A percentile compares a stretch with the other conserved stretches of the same genome.
These are phyloP conservation scores for Penicillium aurantiogriseum DNA, from an alignment of 2,329 filamentous ascomycete genomes.

Conservation along the genomic window DNA sequence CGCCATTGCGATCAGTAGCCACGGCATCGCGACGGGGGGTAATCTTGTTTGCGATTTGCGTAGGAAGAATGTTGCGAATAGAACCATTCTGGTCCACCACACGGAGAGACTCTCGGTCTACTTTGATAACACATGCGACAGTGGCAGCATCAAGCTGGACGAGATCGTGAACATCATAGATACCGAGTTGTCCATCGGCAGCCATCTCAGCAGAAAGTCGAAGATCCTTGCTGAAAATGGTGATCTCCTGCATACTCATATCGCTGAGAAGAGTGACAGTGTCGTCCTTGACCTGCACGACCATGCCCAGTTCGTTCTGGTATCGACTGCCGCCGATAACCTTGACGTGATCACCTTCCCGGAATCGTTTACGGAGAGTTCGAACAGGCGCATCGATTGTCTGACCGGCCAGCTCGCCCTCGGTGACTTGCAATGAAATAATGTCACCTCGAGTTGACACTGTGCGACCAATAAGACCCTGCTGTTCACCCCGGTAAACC, in stretches of 20 bases:
- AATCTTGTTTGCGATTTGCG: slow-evolving; percentile 86
- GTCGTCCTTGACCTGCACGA: slow-evolving; percentile 89
- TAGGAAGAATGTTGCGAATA: slow-evolving; percentile 77
- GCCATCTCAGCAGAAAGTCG: slow-evolving; percentile 90
- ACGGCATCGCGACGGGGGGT: slow-evolving; percentile 79
- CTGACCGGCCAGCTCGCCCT: slow-evolving; percentile 78
- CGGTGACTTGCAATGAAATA: slow-evolving; percentile 79
- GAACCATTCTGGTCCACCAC: slow-evolving; percentile 90
- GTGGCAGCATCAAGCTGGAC: slow-evolving; percentile 92
- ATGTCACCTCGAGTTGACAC: slow-evolving; percentile 87
- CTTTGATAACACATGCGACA: slow-evolving; percentile 89
- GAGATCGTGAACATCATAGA: slow-evolving; percentile 88
- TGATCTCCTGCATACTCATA: slow-evolving; percentile 88
- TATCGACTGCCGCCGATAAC: slow-evolving; percentile 95
- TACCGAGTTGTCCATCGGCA: slow-evolving; percentile 75
- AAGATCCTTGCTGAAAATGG: slow-evolving; percentile 95
- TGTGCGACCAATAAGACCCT: slow-evolving; percentile 81
- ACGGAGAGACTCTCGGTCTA: slow-evolving; percentile 87
- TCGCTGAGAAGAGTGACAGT: slow-evolving; percentile 90
- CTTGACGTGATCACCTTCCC: slow-evolving; percentile 94
- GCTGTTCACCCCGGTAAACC: slow-evolving; percentile 93
- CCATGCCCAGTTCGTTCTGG: slow-evolving; percentile 93
- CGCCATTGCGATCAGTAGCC: slow-evolving; percentile 87
- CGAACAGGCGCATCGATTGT: slow-evolving; percentile 90
- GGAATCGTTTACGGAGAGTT: slow-evolving; percentile 88